Evolutionary conservation across 305 asterid species (phyloP), one percentile per base, ranked within the genome.

Genomic region (Fraxinus angustifolia): DNA sequence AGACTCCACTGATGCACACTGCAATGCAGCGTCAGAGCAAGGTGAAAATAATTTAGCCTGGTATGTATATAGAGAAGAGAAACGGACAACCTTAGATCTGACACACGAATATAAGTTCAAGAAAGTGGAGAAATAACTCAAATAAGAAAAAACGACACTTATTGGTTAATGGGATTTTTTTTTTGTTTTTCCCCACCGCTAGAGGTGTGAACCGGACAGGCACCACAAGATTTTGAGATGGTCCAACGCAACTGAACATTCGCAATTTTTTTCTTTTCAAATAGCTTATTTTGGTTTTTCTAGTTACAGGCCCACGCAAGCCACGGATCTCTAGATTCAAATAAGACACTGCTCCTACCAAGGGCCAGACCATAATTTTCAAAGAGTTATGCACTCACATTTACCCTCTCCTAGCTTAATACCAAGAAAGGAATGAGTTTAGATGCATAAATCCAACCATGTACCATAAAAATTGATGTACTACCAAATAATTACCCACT

Each of bases 371-470:
- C n/a, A 1, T 50, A 19, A 50, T 1, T 50, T 2, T 50, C 19
- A 16, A 50, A 50, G 60, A 50, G 21, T 16, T 50, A 16, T n/a
- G 60, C 60, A 17, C 67, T 17, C 28, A 56, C 77, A 86, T 71
- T 84, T 42, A 84, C 87, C 82, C 82, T 78, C 83, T 82, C 86
- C 92, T 90, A 88, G 35, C 89, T 30, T 88, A 79, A 88, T 85
- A 83, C 82, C 74, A 80, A 81, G 82, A 81, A 83, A 56, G 28
- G 58, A 74, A 45, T 45, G 85, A 78, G 78, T 35, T 36, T 68
- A 79, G 90, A 88, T 89, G 88, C 93, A 86, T 85, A 82, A 84
- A 89, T 79, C 78, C 92, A 84, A 88, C 84, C 73, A 30, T 60
- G 16, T 79, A 26, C 21, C 11, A 38, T 80, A 11, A 40, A 53